phyloP scores from a whole-genome alignment of 2,329 filamentous ascomycete genomes.

The Microdochium trichocladiopsis region DNA sequence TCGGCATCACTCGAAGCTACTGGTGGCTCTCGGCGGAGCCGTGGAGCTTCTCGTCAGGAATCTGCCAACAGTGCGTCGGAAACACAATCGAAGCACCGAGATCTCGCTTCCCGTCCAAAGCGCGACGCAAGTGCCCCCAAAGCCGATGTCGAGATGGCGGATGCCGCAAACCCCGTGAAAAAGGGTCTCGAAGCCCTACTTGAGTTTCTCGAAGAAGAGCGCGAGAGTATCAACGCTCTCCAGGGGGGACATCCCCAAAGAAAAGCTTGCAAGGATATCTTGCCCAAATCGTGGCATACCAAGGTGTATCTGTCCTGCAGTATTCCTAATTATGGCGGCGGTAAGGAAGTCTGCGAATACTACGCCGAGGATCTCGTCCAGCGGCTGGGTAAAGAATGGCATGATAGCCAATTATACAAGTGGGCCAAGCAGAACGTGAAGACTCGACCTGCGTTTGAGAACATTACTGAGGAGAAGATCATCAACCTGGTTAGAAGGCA shows the following conservation, averaged over 20 bases:
- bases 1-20: slow-evolving; percentile 12
- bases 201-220: slow-evolving; percentile 14
- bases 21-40: slow-evolving; percentile 8
- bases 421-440: slow-evolving; percentile 19
- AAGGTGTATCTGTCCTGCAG: slow-evolving; percentile 31
- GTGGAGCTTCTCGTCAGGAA: not conserved
- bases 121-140: slow-evolving; percentile 11
- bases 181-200: slow-evolving; percentile 5
- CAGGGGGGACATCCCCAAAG: slow-evolving; percentile 14
- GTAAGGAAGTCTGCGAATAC: slow-evolving; percentile 34
- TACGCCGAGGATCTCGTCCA: slow-evolving; percentile 30
- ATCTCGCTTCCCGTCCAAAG: slow-evolving; percentile 3
- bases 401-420: slow-evolving; percentile 18
- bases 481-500: slow-evolving; percentile 13
- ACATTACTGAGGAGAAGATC: slow-evolving; percentile 16
- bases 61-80: slow-evolving; percentile 6
- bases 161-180: slow-evolving; percentile 4
- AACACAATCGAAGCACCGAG: slow-evolving; percentile 6
- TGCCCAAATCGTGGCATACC: slow-evolving; percentile 13
- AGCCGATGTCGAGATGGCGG: slow-evolving; percentile 17
- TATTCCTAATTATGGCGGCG: slow-evolving; percentile 25
- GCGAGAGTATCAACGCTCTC: slow-evolving; percentile 14
- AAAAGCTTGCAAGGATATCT: slow-evolving; percentile 20
- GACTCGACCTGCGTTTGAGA: slow-evolving; percentile 14
- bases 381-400: slow-evolving; percentile 20